Conservation (phyloP, 2,329 filamentous ascomycete species). For the Aspergillus tubingensis region DNA sequence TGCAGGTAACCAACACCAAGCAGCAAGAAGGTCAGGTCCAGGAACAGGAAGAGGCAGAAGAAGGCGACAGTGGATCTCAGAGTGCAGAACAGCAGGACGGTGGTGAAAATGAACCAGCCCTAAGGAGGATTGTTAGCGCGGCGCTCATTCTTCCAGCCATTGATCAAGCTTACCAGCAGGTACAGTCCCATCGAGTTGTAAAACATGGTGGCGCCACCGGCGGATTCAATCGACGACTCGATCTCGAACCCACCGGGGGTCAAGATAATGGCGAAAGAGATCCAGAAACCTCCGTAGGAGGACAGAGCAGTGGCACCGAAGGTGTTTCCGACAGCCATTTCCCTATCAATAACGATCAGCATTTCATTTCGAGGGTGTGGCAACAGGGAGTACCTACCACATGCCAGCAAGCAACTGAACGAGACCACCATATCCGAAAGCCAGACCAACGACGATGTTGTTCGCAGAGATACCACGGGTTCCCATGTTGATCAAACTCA, state of each 20-base stretch:
- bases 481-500: slow-evolving; percentile 72
- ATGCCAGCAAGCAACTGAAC: slow-evolving; percentile 81
- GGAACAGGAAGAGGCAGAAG: slow-evolving; percentile 74
- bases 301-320: slow-evolving; percentile 80
- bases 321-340: slow-evolving; percentile 85
- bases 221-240: slow-evolving; percentile 39
- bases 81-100: slow-evolving; percentile 71
- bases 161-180: slow-evolving; percentile 55
- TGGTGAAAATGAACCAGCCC: slow-evolving; percentile 85
- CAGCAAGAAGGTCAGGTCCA: slow-evolving; percentile 74
- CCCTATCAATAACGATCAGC: slow-evolving; percentile 54
- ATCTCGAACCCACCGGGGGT: slow-evolving; percentile 69
- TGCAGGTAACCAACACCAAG: slow-evolving; percentile 67
- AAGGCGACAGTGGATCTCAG: slow-evolving; percentile 76
- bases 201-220: slow-evolving; percentile 45
- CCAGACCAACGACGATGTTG: slow-evolving; percentile 68
- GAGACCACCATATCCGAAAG: slow-evolving; percentile 75
- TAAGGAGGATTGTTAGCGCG: slow-evolving; percentile 25
- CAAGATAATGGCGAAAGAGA: slow-evolving; percentile 70
- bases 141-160: neutral
- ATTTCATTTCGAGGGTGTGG: neutral
- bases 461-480: slow-evolving; percentile 61
- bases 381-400: slow-evolving; percentile 61
- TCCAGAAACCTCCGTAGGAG: slow-evolving; percentile 84
- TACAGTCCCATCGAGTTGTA: slow-evolving; percentile 71